Conservation (phyloP, 2,329 filamentous ascomycete species). For the Aspergillus sp. region DNA sequence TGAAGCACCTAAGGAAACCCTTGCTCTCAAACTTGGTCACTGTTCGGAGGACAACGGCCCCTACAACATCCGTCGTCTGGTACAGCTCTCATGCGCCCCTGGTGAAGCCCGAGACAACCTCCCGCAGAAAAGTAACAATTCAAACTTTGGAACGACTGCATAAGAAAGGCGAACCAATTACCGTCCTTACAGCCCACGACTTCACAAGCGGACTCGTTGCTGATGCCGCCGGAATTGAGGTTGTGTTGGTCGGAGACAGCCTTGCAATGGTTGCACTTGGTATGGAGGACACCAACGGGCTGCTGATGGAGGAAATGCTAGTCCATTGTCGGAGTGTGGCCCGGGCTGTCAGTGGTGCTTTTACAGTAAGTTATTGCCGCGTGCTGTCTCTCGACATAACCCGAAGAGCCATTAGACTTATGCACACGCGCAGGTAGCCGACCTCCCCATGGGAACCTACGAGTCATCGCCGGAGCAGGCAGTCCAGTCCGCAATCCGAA, state of each 20-base stretch:
- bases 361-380: slow-evolving; percentile 61
- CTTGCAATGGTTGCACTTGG: slow-evolving; percentile 94
- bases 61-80: too few species aligned
- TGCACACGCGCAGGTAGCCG: slow-evolving; percentile 63
- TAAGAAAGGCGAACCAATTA: background rate
- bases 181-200: slow-evolving; percentile 54
- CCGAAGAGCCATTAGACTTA: too few species aligned
- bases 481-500: slow-evolving; percentile 75
- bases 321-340: slow-evolving; percentile 86
- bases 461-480: slow-evolving; percentile 85
- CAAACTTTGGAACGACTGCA: too few species aligned
- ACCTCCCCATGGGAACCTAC: slow-evolving; percentile 94
- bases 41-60: too few species aligned
- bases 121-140: too few species aligned
- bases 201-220: slow-evolving; percentile 89
- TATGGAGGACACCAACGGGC: slow-evolving; percentile 90
- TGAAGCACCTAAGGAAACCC: too few species aligned
- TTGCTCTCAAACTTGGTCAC: too few species aligned
- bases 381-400: too few species aligned
- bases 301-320: slow-evolving; percentile 92
- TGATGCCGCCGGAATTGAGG: slow-evolving; percentile 86
- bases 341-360: slow-evolving; percentile 75
- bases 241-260: slow-evolving; percentile 87
- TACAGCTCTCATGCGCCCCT: too few species aligned
- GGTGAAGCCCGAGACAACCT: too few species aligned